These are phyloP conservation scores for Umbelopsis sp. DNA, from an alignment of 192 early-diverging fungal species.

Conservation along the genomic window DNA sequence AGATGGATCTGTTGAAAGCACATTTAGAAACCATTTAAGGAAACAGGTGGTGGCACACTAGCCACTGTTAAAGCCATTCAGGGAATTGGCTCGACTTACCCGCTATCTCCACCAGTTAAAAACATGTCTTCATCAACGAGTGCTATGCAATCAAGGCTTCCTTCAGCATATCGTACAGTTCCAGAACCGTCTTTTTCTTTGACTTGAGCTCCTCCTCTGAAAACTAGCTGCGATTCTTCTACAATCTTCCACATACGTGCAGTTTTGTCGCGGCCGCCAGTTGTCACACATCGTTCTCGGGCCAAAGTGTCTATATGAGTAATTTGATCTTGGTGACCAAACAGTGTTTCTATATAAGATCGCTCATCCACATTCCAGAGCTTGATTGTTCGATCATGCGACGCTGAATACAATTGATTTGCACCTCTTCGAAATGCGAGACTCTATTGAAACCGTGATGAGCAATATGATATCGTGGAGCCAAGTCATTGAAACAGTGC, in stretches of 20 bases:
- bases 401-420: constrained; percentile 87
- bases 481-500: background rate
- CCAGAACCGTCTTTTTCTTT: constrained; percentile 33
- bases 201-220: constrained; percentile 67
- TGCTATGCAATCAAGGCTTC: constrained; percentile 81
- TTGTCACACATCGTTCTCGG: constrained; percentile 89
- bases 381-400: constrained; percentile 93
- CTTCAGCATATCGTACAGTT: constrained; percentile 48
- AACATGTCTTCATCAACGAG: constrained; percentile 94
- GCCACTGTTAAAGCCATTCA: background rate
- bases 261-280: constrained; percentile 89
- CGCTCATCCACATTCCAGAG: constrained; percentile 94
- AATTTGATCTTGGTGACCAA: constrained; percentile 96
- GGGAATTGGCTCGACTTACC: constrained; percentile 42
- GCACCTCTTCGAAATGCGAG: constrained; percentile 82
- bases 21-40: background rate
- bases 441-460: constrained; percentile 38
- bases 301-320: constrained; percentile 77
- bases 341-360: constrained; percentile 93
- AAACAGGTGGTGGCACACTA: background rate
- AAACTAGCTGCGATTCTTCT: constrained; percentile 93
- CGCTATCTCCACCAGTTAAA: constrained; percentile 89
- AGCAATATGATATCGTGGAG: background rate
- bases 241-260: constrained; percentile 93
- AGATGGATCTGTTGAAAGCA: constrained; percentile 69